Conservation (phyloP, 352 stramenopile species). For the Globisporangium nunn region DNA sequence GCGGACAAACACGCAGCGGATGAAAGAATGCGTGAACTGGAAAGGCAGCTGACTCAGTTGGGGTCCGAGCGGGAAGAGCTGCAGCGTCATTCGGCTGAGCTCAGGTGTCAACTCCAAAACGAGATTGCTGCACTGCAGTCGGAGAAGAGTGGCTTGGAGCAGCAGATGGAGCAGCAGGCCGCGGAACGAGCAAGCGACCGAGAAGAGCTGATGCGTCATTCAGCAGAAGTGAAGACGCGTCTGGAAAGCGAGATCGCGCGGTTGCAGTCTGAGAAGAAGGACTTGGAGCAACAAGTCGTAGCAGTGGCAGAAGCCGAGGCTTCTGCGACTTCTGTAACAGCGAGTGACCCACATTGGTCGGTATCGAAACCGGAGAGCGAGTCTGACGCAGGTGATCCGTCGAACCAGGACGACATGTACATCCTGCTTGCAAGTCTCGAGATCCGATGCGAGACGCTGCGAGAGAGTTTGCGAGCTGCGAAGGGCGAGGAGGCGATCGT, state of each 20-base stretch:
- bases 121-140: not conserved
- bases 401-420: conserved; percentile 28
- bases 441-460: conserved; percentile 57
- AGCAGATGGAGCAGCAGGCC: not conserved
- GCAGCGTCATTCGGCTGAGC: conserved; percentile 22
- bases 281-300: not conserved
- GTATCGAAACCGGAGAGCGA: not conserved
- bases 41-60: conserved; percentile 42
- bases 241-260: not conserved
- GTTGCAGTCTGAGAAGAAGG: not conserved
- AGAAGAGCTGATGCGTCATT: conserved; percentile 36
- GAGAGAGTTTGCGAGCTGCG: conserved; percentile 27
- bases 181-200: conserved; percentile 29
- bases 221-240: not conserved
- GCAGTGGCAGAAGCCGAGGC: too few species aligned
- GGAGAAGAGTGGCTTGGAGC: not conserved
- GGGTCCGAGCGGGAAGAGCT: conserved; percentile 46
- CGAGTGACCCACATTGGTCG: too few species aligned
- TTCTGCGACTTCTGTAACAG: too few species aligned
- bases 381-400: too few species aligned
- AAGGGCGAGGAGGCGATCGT: conserved; percentile 6
- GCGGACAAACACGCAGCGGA: not conserved
- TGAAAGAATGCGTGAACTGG: conserved; percentile 17
- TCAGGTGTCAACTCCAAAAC: not conserved
- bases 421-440: conserved; percentile 63